Conservation (phyloP, 805 yeast species). For the Lachancea kluyveri region DNA sequence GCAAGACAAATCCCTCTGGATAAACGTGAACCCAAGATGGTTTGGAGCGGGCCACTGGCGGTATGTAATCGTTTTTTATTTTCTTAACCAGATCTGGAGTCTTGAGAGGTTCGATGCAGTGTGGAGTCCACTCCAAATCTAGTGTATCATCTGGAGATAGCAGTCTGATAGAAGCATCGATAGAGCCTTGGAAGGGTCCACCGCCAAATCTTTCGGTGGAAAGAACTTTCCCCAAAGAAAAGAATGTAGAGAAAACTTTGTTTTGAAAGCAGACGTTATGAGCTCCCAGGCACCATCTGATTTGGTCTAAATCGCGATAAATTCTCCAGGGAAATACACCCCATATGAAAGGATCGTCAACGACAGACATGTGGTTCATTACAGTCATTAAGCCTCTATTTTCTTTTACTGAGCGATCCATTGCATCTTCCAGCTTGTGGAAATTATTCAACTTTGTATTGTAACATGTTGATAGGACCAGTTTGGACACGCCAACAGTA, state of each 20-base stretch:
- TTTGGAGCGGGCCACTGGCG: conserved; percentile 55
- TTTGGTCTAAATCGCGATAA: conserved; percentile 53
- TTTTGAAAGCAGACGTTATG: conserved; percentile 78
- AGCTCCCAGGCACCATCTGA: conserved; percentile 95
- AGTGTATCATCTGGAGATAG: conserved; percentile 68
- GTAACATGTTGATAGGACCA: conserved; percentile 55
- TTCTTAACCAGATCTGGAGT: background rate
- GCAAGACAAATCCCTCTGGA: conserved; percentile 93
- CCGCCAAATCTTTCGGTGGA: conserved; percentile 83
- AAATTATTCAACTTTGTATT: conserved; percentile 56
- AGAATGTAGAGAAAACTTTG: conserved; percentile 47
- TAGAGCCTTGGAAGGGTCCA: conserved; percentile 87
- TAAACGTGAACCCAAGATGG: conserved; percentile 91
- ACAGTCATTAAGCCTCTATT: conserved; percentile 74
- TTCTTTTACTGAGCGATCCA: conserved; percentile 56
- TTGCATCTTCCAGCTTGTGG: conserved; percentile 58
- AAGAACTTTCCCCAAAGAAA: conserved; percentile 83
- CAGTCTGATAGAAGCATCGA: conserved; percentile 80
- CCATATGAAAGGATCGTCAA: conserved; percentile 91
- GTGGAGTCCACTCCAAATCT: conserved; percentile 37
- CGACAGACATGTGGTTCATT: conserved; percentile 88
- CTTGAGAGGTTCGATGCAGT: conserved; percentile 5
- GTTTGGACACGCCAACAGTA: conserved; percentile 59
- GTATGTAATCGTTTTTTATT: conserved; percentile 27
- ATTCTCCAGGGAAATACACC: conserved; percentile 74